Conservation (phyloP, 345 rosid species). For the Pugionium cornutum region DNA sequence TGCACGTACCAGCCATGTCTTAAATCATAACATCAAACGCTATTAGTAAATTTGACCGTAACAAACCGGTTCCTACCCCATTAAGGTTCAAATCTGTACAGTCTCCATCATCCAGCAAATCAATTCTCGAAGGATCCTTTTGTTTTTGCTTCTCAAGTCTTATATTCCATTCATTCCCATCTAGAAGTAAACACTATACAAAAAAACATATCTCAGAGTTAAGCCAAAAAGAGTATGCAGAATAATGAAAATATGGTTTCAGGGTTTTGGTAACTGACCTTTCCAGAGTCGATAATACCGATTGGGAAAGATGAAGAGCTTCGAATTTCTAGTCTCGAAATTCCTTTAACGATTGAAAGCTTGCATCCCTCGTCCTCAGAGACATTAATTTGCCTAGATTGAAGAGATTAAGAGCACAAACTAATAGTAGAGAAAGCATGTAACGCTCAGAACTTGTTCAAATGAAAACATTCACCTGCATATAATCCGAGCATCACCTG, state of each 20-base stretch:
- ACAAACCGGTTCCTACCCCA: conserved; percentile 46
- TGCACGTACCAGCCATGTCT: too few species aligned
- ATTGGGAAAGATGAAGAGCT: conserved; percentile 57
- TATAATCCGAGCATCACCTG: conserved; percentile 68
- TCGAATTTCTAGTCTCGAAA: conserved; percentile 39
- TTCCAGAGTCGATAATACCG: conserved; percentile 55
- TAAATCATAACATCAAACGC: neutral
- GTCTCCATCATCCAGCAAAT: conserved; percentile 49
- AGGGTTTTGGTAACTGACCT: conserved; percentile 44
- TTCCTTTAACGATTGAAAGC: conserved; percentile 39
- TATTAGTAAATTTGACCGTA: neutral
- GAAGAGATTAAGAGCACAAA: neutral
- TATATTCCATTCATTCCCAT: conserved; percentile 49
- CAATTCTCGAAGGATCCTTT: conserved; percentile 59
- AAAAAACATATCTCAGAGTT: conserved; percentile 11
- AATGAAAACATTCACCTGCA: conserved; percentile 55
- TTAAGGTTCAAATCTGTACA: conserved; percentile 51
- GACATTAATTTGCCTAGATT: conserved; percentile 48
- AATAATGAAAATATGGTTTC: neutral
- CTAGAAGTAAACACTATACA: conserved; percentile 47
- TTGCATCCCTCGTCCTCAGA: conserved; percentile 50
- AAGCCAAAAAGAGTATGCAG: neutral
- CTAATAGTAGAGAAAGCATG: neutral
- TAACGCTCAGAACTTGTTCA: neutral
- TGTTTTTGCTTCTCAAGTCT: conserved; percentile 45